Evolutionary conservation across 106 monocot genomes (phyloP).

Genomic region (Allium fistulosum): DNA sequence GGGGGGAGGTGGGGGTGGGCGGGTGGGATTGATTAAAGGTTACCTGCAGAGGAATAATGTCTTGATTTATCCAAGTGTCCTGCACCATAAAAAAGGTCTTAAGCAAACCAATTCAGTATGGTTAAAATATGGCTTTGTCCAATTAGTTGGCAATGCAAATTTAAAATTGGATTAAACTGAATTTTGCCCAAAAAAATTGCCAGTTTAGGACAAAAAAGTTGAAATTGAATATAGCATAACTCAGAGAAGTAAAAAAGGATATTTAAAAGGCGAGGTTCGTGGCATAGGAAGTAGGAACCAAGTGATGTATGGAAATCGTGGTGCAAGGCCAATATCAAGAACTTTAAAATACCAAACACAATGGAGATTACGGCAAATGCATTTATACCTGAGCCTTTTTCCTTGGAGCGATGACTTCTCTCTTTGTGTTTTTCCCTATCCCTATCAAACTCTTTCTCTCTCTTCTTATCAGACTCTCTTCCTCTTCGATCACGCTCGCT

Average conservation of each 20-base stretch:
- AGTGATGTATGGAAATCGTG: no score
- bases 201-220: neutral
- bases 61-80: slow-evolving; percentile 52
- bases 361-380: neutral
- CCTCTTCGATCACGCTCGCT: slow-evolving; percentile 42
- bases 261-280: no score
- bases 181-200: neutral
- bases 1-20: no score
- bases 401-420: slow-evolving; percentile 44
- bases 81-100: slow-evolving; percentile 8
- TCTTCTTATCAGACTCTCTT: slow-evolving; percentile 49
- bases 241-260: neutral
- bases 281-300: no score
- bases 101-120: neutral
- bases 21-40: neutral
- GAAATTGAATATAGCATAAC: neutral
- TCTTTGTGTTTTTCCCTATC: slow-evolving; percentile 50
- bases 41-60: slow-evolving; percentile 63
- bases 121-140: slow-evolving; percentile 16
- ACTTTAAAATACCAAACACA: neutral
- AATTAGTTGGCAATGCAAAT: slow-evolving; percentile 26
- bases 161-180: neutral
- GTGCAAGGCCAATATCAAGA: neutral
- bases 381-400: slow-evolving; percentile 56
- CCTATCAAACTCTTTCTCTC: slow-evolving; percentile 39